These are phyloP conservation scores for Funneliformis geosporum DNA, from an alignment of 192 early-diverging fungal species.

Conservation along the genomic window DNA sequence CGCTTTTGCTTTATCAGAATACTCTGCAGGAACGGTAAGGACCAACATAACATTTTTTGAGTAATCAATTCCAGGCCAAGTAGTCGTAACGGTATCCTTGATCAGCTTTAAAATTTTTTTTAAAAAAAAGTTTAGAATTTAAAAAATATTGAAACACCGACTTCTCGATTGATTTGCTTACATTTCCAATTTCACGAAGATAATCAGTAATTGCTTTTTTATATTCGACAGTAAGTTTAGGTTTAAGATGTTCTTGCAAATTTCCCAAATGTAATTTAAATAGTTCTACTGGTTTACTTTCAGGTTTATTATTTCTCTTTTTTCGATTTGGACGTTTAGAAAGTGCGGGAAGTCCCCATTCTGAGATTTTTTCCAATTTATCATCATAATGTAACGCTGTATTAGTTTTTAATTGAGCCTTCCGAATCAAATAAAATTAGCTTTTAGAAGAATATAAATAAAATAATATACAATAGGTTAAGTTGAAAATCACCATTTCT, in stretches of 20 bases:
- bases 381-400: neutral
- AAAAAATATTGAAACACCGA: neutral
- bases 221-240: neutral
- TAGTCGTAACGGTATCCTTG: neutral
- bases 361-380: neutral
- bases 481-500: neutral
- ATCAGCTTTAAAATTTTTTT: neutral
- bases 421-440: too few relatives aligned
- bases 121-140: neutral
- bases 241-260: neutral
- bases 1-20: neutral
- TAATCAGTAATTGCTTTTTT: slow-evolving; percentile 9
- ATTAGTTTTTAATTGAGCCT: neutral
- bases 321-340: neutral
- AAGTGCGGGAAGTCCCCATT: neutral
- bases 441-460: too few relatives aligned
- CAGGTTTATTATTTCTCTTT: neutral
- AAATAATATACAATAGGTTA: too few relatives aligned
- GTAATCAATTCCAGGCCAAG: neutral
- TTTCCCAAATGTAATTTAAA: slow-evolving; percentile 10
- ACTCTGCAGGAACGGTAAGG: neutral
- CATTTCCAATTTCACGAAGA: neutral
- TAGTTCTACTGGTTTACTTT: neutral
- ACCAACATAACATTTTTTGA: neutral
- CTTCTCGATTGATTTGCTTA: neutral